Evolutionary conservation across 352 stramenopile species (phyloP).

Genomic region (Phytopythium vexans): DNA sequence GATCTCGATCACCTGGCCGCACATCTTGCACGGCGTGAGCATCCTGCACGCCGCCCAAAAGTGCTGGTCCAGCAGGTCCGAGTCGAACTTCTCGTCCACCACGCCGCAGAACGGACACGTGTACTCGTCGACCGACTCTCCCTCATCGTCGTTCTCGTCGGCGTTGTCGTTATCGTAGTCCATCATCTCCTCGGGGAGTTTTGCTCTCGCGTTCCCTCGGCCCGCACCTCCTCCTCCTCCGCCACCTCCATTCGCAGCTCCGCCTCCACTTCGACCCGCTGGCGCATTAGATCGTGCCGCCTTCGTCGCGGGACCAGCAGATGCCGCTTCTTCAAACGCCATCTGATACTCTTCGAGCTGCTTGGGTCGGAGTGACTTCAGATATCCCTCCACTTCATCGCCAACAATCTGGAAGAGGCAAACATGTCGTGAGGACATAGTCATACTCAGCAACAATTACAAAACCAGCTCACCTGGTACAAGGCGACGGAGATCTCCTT

Average conservation of each 20-base stretch:
- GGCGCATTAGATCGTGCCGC: slow-evolving; percentile 6
- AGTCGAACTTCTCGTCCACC: slow-evolving; percentile 85
- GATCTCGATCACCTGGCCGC: slow-evolving; percentile 92
- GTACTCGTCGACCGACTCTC: slow-evolving; percentile 77
- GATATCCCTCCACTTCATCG: slow-evolving; percentile 62
- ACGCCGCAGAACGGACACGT: slow-evolving; percentile 92
- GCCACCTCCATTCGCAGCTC: slow-evolving; percentile 1
- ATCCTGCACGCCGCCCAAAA: slow-evolving; percentile 91
- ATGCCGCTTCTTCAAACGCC: slow-evolving; percentile 67
- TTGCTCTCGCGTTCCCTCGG: background rate
- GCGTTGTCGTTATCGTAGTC: slow-evolving; percentile 30
- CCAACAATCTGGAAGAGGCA: slow-evolving; percentile 9
- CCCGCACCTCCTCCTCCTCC: slow-evolving; percentile 6
- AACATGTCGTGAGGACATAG: too few species aligned
- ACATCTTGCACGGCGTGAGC: slow-evolving; percentile 91
- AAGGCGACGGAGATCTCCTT: slow-evolving; percentile 86
- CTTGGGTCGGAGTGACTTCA: slow-evolving; percentile 85
- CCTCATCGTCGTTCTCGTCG: slow-evolving; percentile 53
- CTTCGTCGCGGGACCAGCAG: slow-evolving; percentile 24
- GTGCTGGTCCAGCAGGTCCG: slow-evolving; percentile 88
- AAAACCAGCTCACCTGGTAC: slow-evolving; percentile 33
- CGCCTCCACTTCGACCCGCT: background rate
- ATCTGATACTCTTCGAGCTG: slow-evolving; percentile 90
- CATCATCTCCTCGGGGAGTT: slow-evolving; percentile 19
- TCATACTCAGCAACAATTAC: too few species aligned